phyloP scores from a whole-genome alignment of 345 rosid genomes.

The Citrus medica region DNA sequence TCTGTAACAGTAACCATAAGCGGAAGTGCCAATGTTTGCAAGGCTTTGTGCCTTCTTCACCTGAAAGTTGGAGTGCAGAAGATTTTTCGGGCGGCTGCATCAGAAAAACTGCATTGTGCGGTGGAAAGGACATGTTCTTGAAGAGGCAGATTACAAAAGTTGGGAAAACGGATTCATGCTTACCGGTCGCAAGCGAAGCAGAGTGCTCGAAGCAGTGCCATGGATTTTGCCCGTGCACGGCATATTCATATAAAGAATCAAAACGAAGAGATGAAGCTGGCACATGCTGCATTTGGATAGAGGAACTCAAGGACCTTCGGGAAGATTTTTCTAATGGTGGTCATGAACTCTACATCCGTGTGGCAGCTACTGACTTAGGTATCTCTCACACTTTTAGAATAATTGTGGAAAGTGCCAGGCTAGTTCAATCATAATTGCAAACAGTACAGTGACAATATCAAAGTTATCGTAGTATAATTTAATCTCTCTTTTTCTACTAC shows the following conservation, averaged over 20 bases:
- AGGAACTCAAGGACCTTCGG: slow-evolving; percentile 7
- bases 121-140: background rate
- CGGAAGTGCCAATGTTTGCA: slow-evolving; percentile 40
- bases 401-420: too few species aligned
- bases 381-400: too few species aligned
- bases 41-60: slow-evolving; percentile 30
- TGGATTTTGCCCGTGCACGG: slow-evolving; percentile 17
- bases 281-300: slow-evolving; percentile 33
- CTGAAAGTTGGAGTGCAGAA: slow-evolving; percentile 19
- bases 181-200: background rate
- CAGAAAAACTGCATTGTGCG: slow-evolving; percentile 12
- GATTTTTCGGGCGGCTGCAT: slow-evolving; percentile 31
- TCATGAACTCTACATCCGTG: slow-evolving; percentile 17
- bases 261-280: background rate
- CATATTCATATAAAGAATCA: slow-evolving; percentile 19
- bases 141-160: slow-evolving; percentile 17
- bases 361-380: background rate
- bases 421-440: too few species aligned
- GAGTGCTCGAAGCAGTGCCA: slow-evolving; percentile 25
- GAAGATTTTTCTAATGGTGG: background rate
- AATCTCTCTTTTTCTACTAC: too few species aligned
- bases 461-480: too few species aligned
- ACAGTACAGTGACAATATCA: too few species aligned
- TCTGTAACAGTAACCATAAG: slow-evolving; percentile 26
- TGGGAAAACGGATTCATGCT: background rate